Evolutionary conservation across 208 protist species (phyloP).

Genomic region (Kentomonas sorsogonicus): DNA sequence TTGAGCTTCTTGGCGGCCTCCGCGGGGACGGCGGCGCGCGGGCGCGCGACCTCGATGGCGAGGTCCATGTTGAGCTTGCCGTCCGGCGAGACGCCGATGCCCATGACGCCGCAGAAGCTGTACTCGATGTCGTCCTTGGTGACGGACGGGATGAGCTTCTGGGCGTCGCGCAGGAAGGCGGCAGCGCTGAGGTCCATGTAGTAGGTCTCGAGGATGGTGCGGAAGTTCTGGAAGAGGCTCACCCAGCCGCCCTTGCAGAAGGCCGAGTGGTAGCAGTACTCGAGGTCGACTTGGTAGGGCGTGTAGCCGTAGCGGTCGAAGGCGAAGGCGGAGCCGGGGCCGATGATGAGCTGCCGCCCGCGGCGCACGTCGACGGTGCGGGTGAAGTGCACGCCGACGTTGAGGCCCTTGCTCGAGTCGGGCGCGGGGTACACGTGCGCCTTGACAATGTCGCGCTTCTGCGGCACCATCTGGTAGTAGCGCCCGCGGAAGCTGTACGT

Average conservation of each 20-base stretch:
- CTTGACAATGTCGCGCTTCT: slow-evolving; percentile 50
- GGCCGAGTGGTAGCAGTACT: slow-evolving; percentile 64
- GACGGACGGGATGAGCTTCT: slow-evolving; percentile 70
- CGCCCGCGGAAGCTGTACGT: slow-evolving; percentile 78
- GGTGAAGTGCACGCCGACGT: slow-evolving; percentile 83
- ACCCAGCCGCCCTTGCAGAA: slow-evolving; percentile 75
- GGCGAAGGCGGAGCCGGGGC: slow-evolving; percentile 67
- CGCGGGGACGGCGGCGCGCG: slow-evolving; percentile 45
- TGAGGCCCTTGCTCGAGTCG: slow-evolving; percentile 47
- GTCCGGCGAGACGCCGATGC: slow-evolving; percentile 42
- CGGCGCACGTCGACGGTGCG: slow-evolving; percentile 71
- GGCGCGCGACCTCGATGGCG: slow-evolving; percentile 62
- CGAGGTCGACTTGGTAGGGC: slow-evolving; percentile 61
- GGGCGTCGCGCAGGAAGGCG: slow-evolving; percentile 58
- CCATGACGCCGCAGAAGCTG: slow-evolving; percentile 76
- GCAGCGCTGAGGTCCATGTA: slow-evolving; percentile 50
- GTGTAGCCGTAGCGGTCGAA: slow-evolving; percentile 82
- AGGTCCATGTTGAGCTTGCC: slow-evolving; percentile 65
- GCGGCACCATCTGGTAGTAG: slow-evolving; percentile 71
- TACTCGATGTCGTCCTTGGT: slow-evolving; percentile 55
- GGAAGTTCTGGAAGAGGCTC: slow-evolving; percentile 47
- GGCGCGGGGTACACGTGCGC: slow-evolving; percentile 78
- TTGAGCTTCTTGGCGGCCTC: slow-evolving; percentile 1
- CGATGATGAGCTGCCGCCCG: slow-evolving; percentile 73
- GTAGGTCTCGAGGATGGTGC: slow-evolving; percentile 53